A percentile compares a stretch with the other conserved stretches of the same genome.
These are phyloP conservation scores for Coniosporium tulheliwenetii DNA, from an alignment of 2,329 filamentous ascomycete species.

Conservation along the genomic window DNA sequence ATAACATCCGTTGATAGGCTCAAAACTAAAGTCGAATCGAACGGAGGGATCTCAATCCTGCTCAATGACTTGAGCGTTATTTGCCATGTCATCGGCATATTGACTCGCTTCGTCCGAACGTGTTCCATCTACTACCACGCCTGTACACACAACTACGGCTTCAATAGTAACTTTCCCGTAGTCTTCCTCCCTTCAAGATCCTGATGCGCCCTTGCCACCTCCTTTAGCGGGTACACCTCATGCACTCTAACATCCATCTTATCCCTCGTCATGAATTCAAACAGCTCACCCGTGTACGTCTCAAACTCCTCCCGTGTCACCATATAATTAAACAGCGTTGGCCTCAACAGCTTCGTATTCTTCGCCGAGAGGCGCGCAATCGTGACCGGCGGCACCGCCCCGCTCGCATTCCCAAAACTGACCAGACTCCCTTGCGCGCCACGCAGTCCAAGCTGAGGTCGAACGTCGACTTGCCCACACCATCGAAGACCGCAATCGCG, in stretches of 20 bases:
- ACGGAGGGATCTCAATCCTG: too few species aligned
- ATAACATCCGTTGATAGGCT: too few species aligned
- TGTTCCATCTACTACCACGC: too few species aligned
- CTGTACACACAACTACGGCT: conserved; percentile 28
- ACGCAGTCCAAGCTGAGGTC: conserved; percentile 60
- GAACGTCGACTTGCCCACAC: conserved; percentile 74
- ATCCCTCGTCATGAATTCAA: conserved; percentile 51
- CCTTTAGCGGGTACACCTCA: conserved; percentile 58
- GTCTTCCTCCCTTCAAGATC: conserved; percentile 74
- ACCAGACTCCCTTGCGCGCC: conserved; percentile 59
- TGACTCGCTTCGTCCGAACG: too few species aligned
- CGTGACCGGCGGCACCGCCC: conserved; percentile 55
- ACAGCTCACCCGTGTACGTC: conserved; percentile 55
- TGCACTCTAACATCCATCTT: conserved; percentile 61
- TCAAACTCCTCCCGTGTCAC: conserved; percentile 54
- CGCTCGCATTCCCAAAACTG: conserved; percentile 70
- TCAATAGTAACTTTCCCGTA: conserved; percentile 67
- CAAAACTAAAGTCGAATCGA: too few species aligned
- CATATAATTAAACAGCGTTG: conserved; percentile 57
- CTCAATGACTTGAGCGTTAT: too few species aligned
- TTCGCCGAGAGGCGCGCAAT: conserved; percentile 51
- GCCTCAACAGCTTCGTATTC: conserved; percentile 63
- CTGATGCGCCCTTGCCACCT: conserved; percentile 55
- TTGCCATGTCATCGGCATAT: too few species aligned
- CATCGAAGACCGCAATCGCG: conserved; percentile 67